Evolutionary conservation across 2,329 filamentous ascomycete species (phyloP).

Genomic region (Curvularia lunata): DNA sequence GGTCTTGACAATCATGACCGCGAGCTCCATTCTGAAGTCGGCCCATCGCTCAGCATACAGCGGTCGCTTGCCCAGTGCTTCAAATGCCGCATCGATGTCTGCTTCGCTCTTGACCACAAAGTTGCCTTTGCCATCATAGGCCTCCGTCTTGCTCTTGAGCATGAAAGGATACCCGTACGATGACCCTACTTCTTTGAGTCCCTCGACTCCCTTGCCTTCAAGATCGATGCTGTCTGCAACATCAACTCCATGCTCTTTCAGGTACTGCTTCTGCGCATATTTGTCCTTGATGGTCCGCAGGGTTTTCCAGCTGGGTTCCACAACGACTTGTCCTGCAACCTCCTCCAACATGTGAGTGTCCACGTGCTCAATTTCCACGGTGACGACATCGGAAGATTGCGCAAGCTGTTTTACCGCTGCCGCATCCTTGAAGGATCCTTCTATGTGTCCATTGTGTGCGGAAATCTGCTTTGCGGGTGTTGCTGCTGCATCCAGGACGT

Average conservation of each 20-base stretch:
- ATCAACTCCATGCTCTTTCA: slow-evolving; percentile 70
- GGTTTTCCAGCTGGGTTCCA: slow-evolving; percentile 83
- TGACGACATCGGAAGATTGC: slow-evolving; percentile 76
- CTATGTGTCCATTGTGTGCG: slow-evolving; percentile 74
- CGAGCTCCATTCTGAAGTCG: slow-evolving; percentile 82
- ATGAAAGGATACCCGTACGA: slow-evolving; percentile 83
- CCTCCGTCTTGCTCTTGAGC: slow-evolving; percentile 88
- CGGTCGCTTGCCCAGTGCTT: slow-evolving; percentile 68
- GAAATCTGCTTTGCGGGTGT: slow-evolving; percentile 87
- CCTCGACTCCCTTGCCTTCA: slow-evolving; percentile 63
- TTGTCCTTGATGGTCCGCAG: slow-evolving; percentile 93
- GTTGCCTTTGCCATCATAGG: slow-evolving; percentile 88
- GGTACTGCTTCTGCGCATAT: slow-evolving; percentile 83
- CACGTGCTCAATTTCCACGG: slow-evolving; percentile 94
- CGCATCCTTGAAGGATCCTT: slow-evolving; percentile 86
- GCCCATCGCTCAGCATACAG: slow-evolving; percentile 92
- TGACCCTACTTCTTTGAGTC: slow-evolving; percentile 67
- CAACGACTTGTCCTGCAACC: slow-evolving; percentile 69
- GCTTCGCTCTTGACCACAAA: slow-evolving; percentile 65
- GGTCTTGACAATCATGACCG: slow-evolving; percentile 93
- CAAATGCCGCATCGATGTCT: slow-evolving; percentile 70
- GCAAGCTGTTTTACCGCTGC: slow-evolving; percentile 82
- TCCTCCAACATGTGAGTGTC: slow-evolving; percentile 89
- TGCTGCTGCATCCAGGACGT: slow-evolving; percentile 76
- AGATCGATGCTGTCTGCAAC: slow-evolving; percentile 75